Conservation (phyloP, 2,329 filamentous ascomycete genomes). For the Leptographium lundbergii region DNA sequence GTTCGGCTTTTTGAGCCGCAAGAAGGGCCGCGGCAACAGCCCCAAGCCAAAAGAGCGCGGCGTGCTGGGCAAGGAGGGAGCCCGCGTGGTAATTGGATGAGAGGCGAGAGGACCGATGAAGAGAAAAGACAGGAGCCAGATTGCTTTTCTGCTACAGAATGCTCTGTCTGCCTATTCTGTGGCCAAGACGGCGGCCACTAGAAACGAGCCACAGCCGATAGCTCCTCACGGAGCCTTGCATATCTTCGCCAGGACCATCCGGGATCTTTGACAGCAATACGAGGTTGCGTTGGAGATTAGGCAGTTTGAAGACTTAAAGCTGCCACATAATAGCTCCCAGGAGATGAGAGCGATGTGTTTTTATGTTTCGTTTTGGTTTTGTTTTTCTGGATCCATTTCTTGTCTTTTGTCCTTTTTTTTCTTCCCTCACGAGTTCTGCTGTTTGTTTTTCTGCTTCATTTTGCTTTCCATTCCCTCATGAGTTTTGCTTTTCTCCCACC, state of each 20-base stretch:
- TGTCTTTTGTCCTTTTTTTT: neutral
- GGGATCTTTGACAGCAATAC: neutral
- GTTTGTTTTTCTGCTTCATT: neutral
- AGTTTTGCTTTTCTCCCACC: no score
- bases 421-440: neutral
- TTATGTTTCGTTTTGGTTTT: neutral
- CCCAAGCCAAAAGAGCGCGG: constrained; percentile 91
- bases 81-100: constrained; percentile 65
- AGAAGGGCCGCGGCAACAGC: constrained; percentile 81
- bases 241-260: neutral
- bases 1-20: constrained; percentile 78
- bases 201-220: neutral
- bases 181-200: neutral
- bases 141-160: neutral
- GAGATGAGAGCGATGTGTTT: neutral
- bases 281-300: neutral
- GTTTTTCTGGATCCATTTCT: neutral
- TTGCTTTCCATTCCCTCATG: neutral
- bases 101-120: neutral
- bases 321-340: neutral
- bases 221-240: neutral
- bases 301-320: neutral
- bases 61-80: constrained; percentile 88
- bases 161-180: neutral
- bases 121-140: neutral